Evolutionary conservation across 768 basidiomycete genomes (phyloP).

Genomic region (Chalciporus sphaerocephalus): DNA sequence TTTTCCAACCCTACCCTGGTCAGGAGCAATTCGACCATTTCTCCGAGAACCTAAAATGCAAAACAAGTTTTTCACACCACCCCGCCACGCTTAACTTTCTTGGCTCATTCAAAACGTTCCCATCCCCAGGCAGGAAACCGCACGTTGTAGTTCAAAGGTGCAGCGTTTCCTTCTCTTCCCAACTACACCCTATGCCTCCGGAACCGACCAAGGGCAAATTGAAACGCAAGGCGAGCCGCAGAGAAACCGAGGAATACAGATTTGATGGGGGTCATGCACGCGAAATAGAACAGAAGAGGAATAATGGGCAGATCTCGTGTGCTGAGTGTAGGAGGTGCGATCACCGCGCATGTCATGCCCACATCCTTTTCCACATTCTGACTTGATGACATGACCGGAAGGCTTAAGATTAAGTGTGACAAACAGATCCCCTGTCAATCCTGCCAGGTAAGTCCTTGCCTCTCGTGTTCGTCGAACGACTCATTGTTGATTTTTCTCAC

Average conservation of each 20-base stretch:
- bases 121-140: constrained; percentile 18
- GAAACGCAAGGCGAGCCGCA: constrained; percentile 46
- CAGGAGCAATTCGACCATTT: too few relatives aligned
- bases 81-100: constrained; percentile 23
- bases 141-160: constrained; percentile 8
- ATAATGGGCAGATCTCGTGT: constrained; percentile 71
- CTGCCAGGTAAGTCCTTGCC: constrained; percentile 48
- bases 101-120: constrained; percentile 6
- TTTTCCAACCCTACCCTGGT: too few relatives aligned
- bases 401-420: constrained; percentile 80
- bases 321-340: constrained; percentile 78
- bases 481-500: constrained; percentile 1
- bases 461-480: background rate
- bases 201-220: constrained; percentile 50
- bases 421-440: constrained; percentile 78
- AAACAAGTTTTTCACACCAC: constrained; percentile 29
- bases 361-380: constrained; percentile 19
- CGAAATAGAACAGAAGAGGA: constrained; percentile 72
- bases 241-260: constrained; percentile 47
- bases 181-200: constrained; percentile 43
- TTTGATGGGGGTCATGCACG: constrained; percentile 53
- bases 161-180: constrained; percentile 6
- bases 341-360: constrained; percentile 39
- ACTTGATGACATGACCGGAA: constrained; percentile 28
- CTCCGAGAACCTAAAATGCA: constrained; percentile 11